Evolutionary conservation across 768 basidiomycete genomes (phyloP).

Genomic region (Guyanaporus albipodus): DNA sequence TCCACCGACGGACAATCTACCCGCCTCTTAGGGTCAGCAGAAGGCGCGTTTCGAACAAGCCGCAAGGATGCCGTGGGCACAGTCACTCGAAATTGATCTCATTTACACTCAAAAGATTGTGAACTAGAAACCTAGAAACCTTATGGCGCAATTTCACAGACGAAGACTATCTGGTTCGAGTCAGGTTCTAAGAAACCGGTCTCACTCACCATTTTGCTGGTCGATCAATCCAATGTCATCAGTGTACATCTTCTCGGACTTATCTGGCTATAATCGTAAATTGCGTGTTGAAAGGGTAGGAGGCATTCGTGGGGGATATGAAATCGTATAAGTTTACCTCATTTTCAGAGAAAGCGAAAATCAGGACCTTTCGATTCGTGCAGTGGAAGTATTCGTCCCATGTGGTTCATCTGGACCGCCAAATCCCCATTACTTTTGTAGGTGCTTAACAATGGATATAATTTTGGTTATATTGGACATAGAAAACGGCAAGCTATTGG

Average conservation of each 20-base stretch:
- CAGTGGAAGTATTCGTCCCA: background rate
- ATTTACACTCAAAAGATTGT: no score
- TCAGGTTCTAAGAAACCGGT: background rate
- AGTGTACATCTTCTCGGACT: background rate
- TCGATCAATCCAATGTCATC: background rate
- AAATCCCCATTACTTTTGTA: background rate
- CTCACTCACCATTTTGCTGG: conserved; percentile 6
- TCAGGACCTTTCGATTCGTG: background rate
- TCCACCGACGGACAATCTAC: no score
- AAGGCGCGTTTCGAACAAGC: no score
- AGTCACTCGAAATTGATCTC: no score
- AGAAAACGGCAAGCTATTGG: background rate
- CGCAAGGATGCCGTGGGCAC: no score
- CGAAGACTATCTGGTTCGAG: background rate
- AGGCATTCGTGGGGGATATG: background rate
- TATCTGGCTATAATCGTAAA: background rate
- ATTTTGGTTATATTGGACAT: background rate
- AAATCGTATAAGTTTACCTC: conserved; percentile 6
- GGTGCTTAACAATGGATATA: background rate
- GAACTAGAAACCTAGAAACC: background rate
- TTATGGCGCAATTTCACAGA: no score
- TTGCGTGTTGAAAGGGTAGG: background rate
- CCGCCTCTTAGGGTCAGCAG: no score
- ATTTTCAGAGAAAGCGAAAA: conserved; percentile 1
- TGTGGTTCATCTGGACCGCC: background rate